Percentiles rank a stretch among this genome's conserved stretches.
Conservation (phyloP, 306 rosid species). For the Alnus rubra region DNA sequence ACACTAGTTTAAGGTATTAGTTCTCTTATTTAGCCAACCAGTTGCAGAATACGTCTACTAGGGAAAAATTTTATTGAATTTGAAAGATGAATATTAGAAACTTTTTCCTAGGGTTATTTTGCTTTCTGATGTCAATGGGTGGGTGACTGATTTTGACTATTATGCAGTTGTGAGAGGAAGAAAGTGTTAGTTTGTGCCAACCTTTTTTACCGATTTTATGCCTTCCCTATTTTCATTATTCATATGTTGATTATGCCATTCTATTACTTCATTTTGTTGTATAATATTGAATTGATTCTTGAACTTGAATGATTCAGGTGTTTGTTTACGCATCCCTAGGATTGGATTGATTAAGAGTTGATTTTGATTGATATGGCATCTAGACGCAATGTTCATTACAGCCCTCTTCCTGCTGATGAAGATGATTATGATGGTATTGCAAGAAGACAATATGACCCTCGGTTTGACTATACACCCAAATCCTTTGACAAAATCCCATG, state of each 20-base stretch:
- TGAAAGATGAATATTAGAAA: background rate
- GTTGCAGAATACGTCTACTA: background rate
- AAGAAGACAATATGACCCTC: conserved; percentile 58
- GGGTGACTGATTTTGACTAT: background rate
- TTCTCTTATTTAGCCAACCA: background rate
- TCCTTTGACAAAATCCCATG: conserved; percentile 83
- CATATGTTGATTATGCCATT: background rate
- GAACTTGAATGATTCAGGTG: conserved; percentile 6
- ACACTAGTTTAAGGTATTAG: background rate
- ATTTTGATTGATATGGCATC: conserved; percentile 15
- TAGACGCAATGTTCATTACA: conserved; percentile 6
- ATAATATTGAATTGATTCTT: background rate
- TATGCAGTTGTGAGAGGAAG: background rate
- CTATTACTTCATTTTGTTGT: background rate
- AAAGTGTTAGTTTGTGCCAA: conserved; percentile 1
- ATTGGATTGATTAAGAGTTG: background rate
- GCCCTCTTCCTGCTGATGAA: conserved; percentile 49
- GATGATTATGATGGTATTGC: conserved; percentile 32
- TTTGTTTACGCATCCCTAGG: background rate
- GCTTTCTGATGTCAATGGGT: background rate
- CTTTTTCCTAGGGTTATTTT: background rate
- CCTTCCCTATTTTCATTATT: background rate
- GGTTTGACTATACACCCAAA: conserved; percentile 85
- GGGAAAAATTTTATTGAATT: background rate
- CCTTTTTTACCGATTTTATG: background rate